Conservation (phyloP, 805 yeast species). For the Zygosaccharomyces siamensis region DNA sequence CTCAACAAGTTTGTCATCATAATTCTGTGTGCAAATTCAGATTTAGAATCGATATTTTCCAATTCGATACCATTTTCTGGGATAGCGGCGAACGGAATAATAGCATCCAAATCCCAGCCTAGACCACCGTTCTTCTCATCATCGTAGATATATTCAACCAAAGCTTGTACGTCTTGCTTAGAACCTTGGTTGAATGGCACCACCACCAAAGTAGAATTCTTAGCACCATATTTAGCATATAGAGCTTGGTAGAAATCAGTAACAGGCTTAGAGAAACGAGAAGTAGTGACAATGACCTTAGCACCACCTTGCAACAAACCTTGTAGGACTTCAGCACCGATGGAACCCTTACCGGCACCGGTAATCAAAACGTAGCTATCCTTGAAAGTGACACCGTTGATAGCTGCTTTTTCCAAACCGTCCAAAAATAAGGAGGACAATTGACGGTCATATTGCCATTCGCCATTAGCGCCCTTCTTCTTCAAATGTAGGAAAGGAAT, state of each 20-base stretch:
- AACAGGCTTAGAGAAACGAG: constrained; percentile 87
- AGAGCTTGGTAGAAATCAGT: constrained; percentile 93
- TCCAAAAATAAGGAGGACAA: constrained; percentile 77
- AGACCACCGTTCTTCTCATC: constrained; percentile 82
- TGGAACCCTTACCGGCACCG: constrained; percentile 99
- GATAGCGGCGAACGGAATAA: constrained; percentile 97
- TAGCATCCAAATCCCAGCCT: constrained; percentile 96
- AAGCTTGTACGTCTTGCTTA: constrained; percentile 83
- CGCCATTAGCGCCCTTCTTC: constrained; percentile 63
- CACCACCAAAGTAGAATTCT: constrained; percentile 87
- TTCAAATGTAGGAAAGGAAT: constrained; percentile 93
- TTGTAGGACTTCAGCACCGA: constrained; percentile 94
- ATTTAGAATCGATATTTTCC: constrained; percentile 86
- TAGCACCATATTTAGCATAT: constrained; percentile 88
- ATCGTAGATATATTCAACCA: constrained; percentile 79
- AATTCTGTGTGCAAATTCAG: constrained; percentile 97
- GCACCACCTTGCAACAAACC: constrained; percentile 98
- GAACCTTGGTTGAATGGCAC: constrained; percentile 99
- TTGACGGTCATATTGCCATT: constrained; percentile 79
- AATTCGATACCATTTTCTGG: constrained; percentile 98
- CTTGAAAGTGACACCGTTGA: constrained; percentile 86
- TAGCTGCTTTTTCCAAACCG: constrained; percentile 89
- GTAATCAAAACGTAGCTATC: constrained; percentile 87
- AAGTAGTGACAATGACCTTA: constrained; percentile 91
- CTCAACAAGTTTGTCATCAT: constrained; percentile 95